Conservation (phyloP, 2,329 filamentous ascomycete genomes). For the Pestalotiopsis sp. region DNA sequence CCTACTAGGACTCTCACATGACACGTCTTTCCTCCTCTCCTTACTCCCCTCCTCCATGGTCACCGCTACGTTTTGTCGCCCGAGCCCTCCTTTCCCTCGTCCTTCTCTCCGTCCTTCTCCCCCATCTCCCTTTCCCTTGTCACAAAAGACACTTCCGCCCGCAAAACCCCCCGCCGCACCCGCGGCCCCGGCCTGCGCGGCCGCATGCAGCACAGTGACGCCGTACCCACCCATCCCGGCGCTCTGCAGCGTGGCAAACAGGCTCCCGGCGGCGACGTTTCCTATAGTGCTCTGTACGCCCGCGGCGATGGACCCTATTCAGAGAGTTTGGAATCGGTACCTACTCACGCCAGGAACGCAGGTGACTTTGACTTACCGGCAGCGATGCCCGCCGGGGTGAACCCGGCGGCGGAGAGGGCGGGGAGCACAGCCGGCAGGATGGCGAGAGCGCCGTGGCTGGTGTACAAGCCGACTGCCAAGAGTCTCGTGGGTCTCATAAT, state of each 20-base stretch:
- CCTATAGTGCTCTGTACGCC: conserved; percentile 27
- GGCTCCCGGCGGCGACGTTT: conserved; percentile 21
- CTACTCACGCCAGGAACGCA: too few species aligned
- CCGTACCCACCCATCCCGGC: conserved; percentile 27
- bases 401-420: background rate
- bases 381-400: background rate
- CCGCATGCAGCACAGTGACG: background rate
- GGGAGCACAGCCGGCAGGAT: too few species aligned
- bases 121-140: background rate
- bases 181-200: background rate
- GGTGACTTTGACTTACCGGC: background rate
- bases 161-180: background rate
- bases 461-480: too few species aligned
- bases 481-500: too few species aligned
- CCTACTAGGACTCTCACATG: too few species aligned
- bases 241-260: conserved; percentile 33
- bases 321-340: background rate
- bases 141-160: too few species aligned
- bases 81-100: background rate
- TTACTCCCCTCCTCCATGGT: too few species aligned
- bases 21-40: too few species aligned
- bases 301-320: conserved; percentile 25
- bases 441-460: too few species aligned
- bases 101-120: background rate
- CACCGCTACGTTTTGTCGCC: background rate